Conservation (phyloP, 345 rosid species). For the Noccaea caerulescens region DNA sequence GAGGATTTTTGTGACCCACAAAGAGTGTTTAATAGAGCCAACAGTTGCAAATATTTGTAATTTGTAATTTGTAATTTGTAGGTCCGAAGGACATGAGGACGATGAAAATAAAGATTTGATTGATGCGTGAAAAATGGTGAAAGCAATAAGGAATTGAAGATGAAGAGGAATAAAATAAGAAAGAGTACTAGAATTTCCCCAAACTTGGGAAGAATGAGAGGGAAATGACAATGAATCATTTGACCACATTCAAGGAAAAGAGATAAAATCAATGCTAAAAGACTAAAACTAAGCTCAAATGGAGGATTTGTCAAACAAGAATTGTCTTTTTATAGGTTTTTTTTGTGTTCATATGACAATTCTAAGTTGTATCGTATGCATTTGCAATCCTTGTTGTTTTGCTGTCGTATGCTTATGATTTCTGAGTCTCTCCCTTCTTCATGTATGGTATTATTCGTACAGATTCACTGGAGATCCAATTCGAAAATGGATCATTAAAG, state of each 20-base stretch:
- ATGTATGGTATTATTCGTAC: not conserved
- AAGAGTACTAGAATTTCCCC: not conserved
- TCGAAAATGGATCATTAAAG: not conserved
- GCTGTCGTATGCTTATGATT: not conserved
- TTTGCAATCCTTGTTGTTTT: not conserved
- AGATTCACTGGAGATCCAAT: not conserved
- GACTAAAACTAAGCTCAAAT: not conserved
- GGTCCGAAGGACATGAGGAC: not conserved
- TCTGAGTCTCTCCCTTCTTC: not conserved
- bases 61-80: not conserved
- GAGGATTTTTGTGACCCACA: slow-evolving; percentile 24
- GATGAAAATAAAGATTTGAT: not conserved
- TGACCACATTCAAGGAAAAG: not conserved
- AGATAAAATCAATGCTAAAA: not conserved
- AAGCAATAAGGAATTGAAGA: not conserved
- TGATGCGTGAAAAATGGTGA: not conserved
- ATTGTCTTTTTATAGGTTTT: not conserved
- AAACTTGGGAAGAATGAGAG: too few species aligned
- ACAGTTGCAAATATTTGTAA: not conserved
- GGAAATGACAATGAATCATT: not conserved
- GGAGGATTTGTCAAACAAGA: not conserved
- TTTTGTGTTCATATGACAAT: not conserved
- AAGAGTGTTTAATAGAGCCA: not conserved
- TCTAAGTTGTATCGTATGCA: not conserved
- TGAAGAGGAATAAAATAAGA: not conserved